Percentiles rank a stretch among this genome's conserved stretches.
Evolutionary conservation across 306 rosid species (phyloP).

Genomic region (Myrica gale): DNA sequence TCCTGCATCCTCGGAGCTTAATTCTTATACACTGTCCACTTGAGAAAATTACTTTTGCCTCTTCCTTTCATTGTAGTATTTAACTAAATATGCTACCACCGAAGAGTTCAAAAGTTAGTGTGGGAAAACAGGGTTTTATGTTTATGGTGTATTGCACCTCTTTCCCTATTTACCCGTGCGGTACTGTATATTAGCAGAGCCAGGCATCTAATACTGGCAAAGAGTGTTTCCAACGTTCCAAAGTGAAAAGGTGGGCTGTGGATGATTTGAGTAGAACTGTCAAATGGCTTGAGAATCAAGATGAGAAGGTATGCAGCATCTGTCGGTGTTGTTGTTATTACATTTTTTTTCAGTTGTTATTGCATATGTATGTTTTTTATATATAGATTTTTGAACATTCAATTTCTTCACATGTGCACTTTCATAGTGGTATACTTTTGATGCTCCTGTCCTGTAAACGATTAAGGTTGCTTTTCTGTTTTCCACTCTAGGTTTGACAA

Average conservation of each 20-base stretch:
- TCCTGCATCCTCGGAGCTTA: constrained; percentile 49
- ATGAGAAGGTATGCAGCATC: constrained; percentile 65
- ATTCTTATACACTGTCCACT: constrained; percentile 7
- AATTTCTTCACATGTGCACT: neutral
- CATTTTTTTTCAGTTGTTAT: too few relatives aligned
- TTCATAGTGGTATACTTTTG: neutral
- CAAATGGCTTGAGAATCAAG: constrained; percentile 91
- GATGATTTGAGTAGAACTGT: constrained; percentile 68
- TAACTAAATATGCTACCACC: neutral
- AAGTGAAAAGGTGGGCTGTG: constrained; percentile 76
- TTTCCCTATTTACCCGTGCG: constrained; percentile 12
- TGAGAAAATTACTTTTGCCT: neutral
- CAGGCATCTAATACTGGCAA: constrained; percentile 32
- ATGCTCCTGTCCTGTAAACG: neutral
- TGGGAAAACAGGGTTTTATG: neutral
- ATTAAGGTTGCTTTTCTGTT: neutral
- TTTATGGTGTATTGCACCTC: neutral
- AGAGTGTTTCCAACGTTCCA: constrained; percentile 53
- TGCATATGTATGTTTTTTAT: too few relatives aligned
- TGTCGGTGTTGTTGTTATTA: constrained; percentile 5
- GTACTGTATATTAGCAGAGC: constrained; percentile 42
- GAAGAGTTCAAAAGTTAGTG: constrained; percentile 17
- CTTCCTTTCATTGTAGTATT: neutral
- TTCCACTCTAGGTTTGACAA: neutral
- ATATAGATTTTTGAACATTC: neutral